Conservation (phyloP, 1,139 yeast species). For the Lodderomyces oxycetoniae region DNA sequence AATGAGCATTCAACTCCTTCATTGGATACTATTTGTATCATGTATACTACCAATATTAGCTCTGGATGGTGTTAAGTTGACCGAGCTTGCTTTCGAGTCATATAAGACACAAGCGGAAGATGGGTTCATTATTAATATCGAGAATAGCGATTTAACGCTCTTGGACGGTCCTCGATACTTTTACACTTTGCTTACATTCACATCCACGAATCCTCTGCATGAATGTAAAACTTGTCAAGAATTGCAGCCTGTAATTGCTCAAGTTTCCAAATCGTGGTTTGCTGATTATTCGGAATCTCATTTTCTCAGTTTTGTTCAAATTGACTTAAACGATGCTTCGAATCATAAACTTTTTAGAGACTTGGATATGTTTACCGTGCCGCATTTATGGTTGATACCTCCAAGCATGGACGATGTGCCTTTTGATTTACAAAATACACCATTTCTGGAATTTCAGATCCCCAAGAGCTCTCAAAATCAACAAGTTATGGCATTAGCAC, state of each 20-base stretch:
- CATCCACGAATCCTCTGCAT: constrained; percentile 33
- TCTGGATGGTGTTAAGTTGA: no score
- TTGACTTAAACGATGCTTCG: constrained; percentile 45
- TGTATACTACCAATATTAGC: no score
- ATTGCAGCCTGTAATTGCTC: constrained; percentile 21
- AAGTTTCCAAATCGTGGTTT: constrained; percentile 42
- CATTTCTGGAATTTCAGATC: not conserved
- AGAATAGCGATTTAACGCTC: constrained; percentile 26
- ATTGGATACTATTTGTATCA: no score
- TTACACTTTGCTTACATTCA: constrained; percentile 32
- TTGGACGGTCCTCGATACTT: constrained; percentile 36
- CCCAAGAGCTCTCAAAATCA: constrained; percentile 14
- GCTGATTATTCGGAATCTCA: constrained; percentile 36
- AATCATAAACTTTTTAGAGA: constrained; percentile 33
- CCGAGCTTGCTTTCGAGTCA: no score
- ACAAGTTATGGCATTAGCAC: constrained; percentile 48
- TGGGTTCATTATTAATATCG: constrained; percentile 20
- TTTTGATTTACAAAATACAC: not conserved
- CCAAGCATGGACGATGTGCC: constrained; percentile 27
- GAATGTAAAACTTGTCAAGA: constrained; percentile 28
- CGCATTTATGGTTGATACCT: constrained; percentile 63
- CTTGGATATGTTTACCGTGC: constrained; percentile 46
- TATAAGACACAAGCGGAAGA: no score
- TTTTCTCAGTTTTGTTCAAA: constrained; percentile 37
- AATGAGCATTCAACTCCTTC: no score